Evolutionary conservation across 805 yeast species (phyloP), one percentile per base, ranked within the genome.

Genomic region (Yarrowia porcina): DNA sequence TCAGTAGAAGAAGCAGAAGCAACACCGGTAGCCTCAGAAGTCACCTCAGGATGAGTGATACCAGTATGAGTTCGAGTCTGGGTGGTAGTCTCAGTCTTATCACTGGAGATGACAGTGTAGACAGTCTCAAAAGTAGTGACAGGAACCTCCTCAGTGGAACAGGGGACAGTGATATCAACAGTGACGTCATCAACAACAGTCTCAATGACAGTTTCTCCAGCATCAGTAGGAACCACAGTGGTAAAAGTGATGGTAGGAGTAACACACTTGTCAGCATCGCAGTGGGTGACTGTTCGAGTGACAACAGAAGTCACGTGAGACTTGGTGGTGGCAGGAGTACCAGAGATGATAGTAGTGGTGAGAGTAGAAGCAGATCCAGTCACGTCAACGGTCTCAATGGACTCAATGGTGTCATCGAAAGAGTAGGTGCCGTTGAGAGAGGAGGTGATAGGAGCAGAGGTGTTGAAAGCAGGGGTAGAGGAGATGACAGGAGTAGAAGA

Each of bases 261-360:
- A 90, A 98, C 1, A 82, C 80, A 65, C 76, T 93, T 27, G 86
- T 83, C 61, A 75, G 89, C 27, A 94, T 96, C n/a, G 68, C 69
- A 3, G 73, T 77, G 45, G 77, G 80, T 56, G 85, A 86, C 71
- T 82, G 90, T 67, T 92, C 89, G 89, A 74, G 89, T 64, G 98
- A 98, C 0, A 78, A 94, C 64, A 98, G 99, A 35, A 83, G 88
- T 70, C 84, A 84, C 67, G 86, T 88, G 69, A 99, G 35, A 18
- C 52, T 45, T 18, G 13, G 18, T 7, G 11, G 23, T 13, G n/a
- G 28, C 27, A 8, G 35, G 2, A 11, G 13, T 18, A 12, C 36
- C 32, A 8, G 49, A 25, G 23, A 30, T 4, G 20, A 15, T 18
- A 41, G 30, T 9, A 3, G n/a, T 11, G 25, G 28, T 21, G 28